These are phyloP conservation scores for Capsella bursapastoris DNA, from an alignment of 345 rosid species.

Conservation along the genomic window DNA sequence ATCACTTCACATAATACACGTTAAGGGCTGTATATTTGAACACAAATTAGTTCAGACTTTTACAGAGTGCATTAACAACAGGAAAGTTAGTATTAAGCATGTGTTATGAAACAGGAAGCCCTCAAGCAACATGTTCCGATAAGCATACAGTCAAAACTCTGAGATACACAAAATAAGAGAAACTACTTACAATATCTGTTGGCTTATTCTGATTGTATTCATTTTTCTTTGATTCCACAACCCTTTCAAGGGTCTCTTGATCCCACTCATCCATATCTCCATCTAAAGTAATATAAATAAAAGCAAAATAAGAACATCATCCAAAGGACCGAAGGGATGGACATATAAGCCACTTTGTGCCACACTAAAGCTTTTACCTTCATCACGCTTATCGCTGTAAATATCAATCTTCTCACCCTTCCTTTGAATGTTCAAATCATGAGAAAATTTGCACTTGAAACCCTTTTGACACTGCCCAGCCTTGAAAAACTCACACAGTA, in stretches of 20 bases:
- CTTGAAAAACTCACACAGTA: slow-evolving; percentile 86
- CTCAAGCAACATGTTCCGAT: neutral
- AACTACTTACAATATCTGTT: slow-evolving; percentile 77
- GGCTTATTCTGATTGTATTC: slow-evolving; percentile 95
- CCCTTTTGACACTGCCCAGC: slow-evolving; percentile 91
- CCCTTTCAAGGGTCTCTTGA: slow-evolving; percentile 92
- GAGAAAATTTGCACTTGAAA: slow-evolving; percentile 95
- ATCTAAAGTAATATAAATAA: slow-evolving; percentile 29
- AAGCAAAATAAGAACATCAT: slow-evolving; percentile 22
- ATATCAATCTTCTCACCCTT: slow-evolving; percentile 97
- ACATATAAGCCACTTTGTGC: neutral
- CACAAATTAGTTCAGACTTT: slow-evolving; percentile 2
- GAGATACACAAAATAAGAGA: slow-evolving; percentile 12
- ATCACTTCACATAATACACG: neutral
- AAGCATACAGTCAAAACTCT: neutral
- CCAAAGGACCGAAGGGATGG: neutral
- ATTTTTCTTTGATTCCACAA: slow-evolving; percentile 77
- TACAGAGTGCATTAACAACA: slow-evolving; percentile 24
- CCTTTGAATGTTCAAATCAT: slow-evolving; percentile 90
- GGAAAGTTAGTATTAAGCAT: slow-evolving; percentile 1
- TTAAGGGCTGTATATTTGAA: slow-evolving; percentile 9
- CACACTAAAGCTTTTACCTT: slow-evolving; percentile 51
- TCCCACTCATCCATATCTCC: slow-evolving; percentile 98
- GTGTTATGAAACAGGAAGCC: neutral
- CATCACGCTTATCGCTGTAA: slow-evolving; percentile 86